These are phyloP conservation scores for Staphylotrichum tortipilum DNA, from an alignment of 495 filamentous ascomycete species.

Conservation along the genomic window DNA sequence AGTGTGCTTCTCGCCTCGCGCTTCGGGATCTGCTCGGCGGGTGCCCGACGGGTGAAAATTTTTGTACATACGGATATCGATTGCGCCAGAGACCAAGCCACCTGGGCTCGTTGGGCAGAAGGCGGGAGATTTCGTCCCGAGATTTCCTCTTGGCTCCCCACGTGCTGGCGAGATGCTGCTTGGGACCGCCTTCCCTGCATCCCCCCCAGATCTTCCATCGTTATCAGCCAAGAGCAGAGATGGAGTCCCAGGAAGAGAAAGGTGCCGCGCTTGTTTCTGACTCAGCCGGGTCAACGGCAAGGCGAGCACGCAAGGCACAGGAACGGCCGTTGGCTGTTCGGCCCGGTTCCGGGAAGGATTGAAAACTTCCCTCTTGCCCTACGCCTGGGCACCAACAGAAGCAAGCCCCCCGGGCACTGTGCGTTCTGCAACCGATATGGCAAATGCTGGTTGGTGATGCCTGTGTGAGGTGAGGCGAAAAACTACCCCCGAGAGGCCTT, in stretches of 20 bases:
- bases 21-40: slow-evolving; percentile 7
- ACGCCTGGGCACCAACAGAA: too few species aligned
- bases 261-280: neutral
- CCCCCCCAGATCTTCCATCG: neutral
- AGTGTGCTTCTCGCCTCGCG: slow-evolving; percentile 5
- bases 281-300: slow-evolving; percentile 1
- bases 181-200: neutral
- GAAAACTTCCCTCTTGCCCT: neutral
- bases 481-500: too few species aligned
- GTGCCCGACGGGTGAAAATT: slow-evolving; percentile 6
- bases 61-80: too few species aligned
- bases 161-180: slow-evolving; percentile 1
- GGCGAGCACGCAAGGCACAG: slow-evolving; percentile 1
- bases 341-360: neutral
- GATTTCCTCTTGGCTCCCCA: slow-evolving; percentile 6
- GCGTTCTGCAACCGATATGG: too few species aligned
- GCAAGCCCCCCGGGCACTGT: too few species aligned
- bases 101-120: too few species aligned
- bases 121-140: neutral
- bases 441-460: too few species aligned
- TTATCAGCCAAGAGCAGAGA: neutral
- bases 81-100: too few species aligned
- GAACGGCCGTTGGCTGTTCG: slow-evolving; percentile 6
- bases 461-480: too few species aligned
- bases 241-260: neutral